Conservation (phyloP, 1,139 yeast genomes). For the Pichia sp. region DNA sequence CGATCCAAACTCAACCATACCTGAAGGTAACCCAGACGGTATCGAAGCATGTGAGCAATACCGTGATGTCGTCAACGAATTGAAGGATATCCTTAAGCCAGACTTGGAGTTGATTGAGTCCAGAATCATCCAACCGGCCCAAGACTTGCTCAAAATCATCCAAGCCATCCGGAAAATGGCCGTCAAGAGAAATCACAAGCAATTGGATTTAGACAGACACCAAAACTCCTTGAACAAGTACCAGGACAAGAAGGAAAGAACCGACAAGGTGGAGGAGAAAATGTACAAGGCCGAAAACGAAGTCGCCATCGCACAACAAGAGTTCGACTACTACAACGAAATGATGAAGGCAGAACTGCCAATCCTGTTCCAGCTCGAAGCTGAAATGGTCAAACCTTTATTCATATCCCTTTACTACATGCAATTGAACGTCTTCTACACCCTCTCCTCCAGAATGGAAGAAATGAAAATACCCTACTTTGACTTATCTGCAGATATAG, state of each 20-base stretch:
- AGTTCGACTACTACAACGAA: slow-evolving; percentile 93
- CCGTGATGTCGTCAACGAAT: slow-evolving; percentile 79
- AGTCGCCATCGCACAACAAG: slow-evolving; percentile 89
- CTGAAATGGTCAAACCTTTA: slow-evolving; percentile 88
- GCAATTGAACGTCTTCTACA: slow-evolving; percentile 96
- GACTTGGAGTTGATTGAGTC: slow-evolving; percentile 92
- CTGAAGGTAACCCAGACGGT: slow-evolving; percentile 96
- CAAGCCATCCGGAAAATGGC: slow-evolving; percentile 89
- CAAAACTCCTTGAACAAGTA: slow-evolving; percentile 64
- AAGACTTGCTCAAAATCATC: slow-evolving; percentile 81
- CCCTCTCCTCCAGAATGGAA: slow-evolving; percentile 86
- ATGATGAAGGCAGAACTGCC: slow-evolving; percentile 92
- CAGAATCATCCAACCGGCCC: slow-evolving; percentile 88
- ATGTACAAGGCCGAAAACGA: slow-evolving; percentile 88
- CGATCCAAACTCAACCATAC: slow-evolving; percentile 81
- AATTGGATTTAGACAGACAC: slow-evolving; percentile 89
- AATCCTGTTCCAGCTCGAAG: slow-evolving; percentile 78
- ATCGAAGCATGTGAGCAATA: slow-evolving; percentile 93
- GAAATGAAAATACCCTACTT: slow-evolving; percentile 97
- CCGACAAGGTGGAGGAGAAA: slow-evolving; percentile 80
- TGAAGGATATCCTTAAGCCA: slow-evolving; percentile 84
- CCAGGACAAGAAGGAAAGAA: slow-evolving; percentile 79
- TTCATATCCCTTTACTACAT: slow-evolving; percentile 94
- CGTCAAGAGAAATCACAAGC: slow-evolving; percentile 92
- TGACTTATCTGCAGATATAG: slow-evolving; percentile 78